These are phyloP conservation scores for Umbellularia californica DNA, from an alignment of 164 flowering plant species.

Conservation along the genomic window DNA sequence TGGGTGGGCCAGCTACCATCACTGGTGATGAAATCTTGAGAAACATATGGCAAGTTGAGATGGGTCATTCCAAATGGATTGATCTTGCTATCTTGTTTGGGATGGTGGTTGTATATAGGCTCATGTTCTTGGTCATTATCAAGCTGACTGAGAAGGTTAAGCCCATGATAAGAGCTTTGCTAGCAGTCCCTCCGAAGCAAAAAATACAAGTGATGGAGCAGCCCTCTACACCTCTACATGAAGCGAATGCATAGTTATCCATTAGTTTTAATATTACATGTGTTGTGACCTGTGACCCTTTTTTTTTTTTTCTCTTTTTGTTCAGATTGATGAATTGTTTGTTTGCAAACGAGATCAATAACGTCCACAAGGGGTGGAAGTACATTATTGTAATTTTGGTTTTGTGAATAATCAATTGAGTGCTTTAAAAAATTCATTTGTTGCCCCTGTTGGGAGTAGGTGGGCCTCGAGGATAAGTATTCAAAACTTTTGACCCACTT, in stretches of 20 bases:
- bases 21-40: conserved; percentile 32
- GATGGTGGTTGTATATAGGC: conserved; percentile 41
- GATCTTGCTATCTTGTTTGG: conserved; percentile 41
- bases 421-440: too few relatives aligned
- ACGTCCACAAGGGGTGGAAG: too few relatives aligned
- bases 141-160: conserved; percentile 35
- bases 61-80: conserved; percentile 45
- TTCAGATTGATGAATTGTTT: too few relatives aligned
- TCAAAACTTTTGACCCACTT: too few relatives aligned
- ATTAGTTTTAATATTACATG: too few relatives aligned
- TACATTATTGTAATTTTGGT: too few relatives aligned
- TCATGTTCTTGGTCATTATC: conserved; percentile 36
- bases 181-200: conserved; percentile 10
- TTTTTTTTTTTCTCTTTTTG: too few relatives aligned
- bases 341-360: too few relatives aligned
- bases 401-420: too few relatives aligned
- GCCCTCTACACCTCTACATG: background rate
- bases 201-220: background rate
- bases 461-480: too few relatives aligned
- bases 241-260: background rate
- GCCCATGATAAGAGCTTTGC: conserved; percentile 26
- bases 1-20: conserved; percentile 16
- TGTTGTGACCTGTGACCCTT: too few relatives aligned
- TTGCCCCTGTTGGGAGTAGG: too few relatives aligned
- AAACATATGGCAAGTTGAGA: conserved; percentile 38